These are phyloP conservation scores for Mycena vitilis DNA, from an alignment of 768 basidiomycete species.

Conservation along the genomic window DNA sequence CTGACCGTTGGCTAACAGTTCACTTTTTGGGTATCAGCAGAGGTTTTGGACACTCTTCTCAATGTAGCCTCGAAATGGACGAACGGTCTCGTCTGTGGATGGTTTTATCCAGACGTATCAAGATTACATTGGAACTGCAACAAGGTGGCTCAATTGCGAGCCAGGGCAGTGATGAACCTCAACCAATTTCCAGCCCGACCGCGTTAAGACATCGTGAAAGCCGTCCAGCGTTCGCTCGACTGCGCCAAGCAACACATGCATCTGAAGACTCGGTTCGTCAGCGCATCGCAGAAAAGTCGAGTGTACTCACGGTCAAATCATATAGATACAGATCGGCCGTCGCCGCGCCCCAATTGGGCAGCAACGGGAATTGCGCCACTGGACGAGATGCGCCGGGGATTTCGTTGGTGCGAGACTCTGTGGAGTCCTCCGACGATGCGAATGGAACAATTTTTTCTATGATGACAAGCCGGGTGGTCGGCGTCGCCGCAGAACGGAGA, in stretches of 20 bases:
- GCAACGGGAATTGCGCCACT: slow-evolving; percentile 2
- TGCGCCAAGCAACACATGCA: slow-evolving; percentile 21
- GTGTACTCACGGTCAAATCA: slow-evolving; percentile 7
- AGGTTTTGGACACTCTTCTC: too few relatives aligned
- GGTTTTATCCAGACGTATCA: too few relatives aligned
- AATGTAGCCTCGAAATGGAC: too few relatives aligned
- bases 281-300: too few relatives aligned
- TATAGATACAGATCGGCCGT: slow-evolving; percentile 9
- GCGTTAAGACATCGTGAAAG: not conserved
- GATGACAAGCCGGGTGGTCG: slow-evolving; percentile 42
- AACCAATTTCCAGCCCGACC: slow-evolving; percentile 10
- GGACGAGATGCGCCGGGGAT: not conserved
- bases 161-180: slow-evolving; percentile 7
- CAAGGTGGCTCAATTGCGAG: slow-evolving; percentile 16
- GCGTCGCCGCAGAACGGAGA: slow-evolving; percentile 42
- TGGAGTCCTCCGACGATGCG: not conserved
- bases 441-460: slow-evolving; percentile 31
- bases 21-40: too few relatives aligned
- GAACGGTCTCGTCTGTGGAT: too few relatives aligned
- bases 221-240: slow-evolving; percentile 13
- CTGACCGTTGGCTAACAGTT: too few relatives aligned
- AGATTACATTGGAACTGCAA: not conserved
- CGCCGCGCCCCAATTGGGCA: slow-evolving; percentile 23
- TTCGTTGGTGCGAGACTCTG: not conserved
- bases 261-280: not conserved